Conservation (phyloP, 2,329 filamentous ascomycete genomes). For the Fusarium poae region DNA sequence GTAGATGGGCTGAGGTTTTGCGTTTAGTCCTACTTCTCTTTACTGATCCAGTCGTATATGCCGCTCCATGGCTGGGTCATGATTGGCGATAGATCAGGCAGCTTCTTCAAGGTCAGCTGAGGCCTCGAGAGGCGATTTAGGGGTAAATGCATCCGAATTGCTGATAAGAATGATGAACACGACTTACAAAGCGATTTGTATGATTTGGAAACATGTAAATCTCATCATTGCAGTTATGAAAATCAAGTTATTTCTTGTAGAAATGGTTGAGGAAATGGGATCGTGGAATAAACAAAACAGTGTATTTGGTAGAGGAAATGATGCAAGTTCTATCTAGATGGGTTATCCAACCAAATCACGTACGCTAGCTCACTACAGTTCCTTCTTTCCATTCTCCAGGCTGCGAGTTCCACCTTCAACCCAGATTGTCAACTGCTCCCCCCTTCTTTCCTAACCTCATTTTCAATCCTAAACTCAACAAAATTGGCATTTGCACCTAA, state of each 20-base stretch:
- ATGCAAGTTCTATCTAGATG: not conserved
- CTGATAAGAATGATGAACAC: fast-evolving
- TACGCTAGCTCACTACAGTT: not conserved
- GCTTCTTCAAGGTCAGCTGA: not conserved
- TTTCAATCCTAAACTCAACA: not conserved
- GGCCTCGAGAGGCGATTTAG: not conserved
- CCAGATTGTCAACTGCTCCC: not conserved
- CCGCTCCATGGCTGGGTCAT: not conserved
- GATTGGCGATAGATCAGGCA: not conserved
- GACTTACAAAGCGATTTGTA: fast-evolving
- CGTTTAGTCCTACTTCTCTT: not conserved
- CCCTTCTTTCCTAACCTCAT: not conserved
- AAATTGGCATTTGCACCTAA: not conserved
- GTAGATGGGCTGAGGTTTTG: not conserved
- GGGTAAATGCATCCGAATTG: fast-evolving
- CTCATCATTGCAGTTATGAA: not conserved
- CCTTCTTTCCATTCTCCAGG: not conserved
- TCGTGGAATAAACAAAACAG: not conserved
- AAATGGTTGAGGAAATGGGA: too few species aligned
- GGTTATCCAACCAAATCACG: not conserved
- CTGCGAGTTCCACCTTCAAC: not conserved
- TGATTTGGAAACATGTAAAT: too few species aligned
- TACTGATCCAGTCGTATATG: not conserved
- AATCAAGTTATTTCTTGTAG: not conserved
- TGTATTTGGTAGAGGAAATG: not conserved